Evolutionary conservation across 2,329 filamentous ascomycete genomes (phyloP).

Genomic region (Scedosporium minutisporum): DNA sequence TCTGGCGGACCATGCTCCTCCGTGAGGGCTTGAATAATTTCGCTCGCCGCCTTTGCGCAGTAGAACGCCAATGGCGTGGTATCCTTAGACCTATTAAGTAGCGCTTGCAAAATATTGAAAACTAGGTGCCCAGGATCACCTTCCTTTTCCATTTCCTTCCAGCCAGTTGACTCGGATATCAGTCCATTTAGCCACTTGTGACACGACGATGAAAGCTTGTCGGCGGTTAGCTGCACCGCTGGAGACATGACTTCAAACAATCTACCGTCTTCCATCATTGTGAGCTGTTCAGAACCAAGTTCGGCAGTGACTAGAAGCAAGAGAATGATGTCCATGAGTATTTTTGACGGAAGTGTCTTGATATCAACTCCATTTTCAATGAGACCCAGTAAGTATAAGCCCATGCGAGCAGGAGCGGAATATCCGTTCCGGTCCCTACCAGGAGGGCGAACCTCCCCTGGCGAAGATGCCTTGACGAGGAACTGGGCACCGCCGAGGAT

Average conservation of each 20-base stretch:
- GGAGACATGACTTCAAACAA: constrained; percentile 26
- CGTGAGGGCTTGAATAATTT: constrained; percentile 36
- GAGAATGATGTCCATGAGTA: constrained; percentile 41
- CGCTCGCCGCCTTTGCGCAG: constrained; percentile 40
- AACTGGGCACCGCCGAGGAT: constrained; percentile 61
- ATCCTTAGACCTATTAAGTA: constrained; percentile 23
- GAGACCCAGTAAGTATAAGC: constrained; percentile 56
- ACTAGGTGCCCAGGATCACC: neutral
- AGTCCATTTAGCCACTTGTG: constrained; percentile 24
- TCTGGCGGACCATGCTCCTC: constrained; percentile 36
- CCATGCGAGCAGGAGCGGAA: constrained; percentile 66
- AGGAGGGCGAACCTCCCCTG: constrained; percentile 18
- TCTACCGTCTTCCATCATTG: constrained; percentile 21
- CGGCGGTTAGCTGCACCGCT: constrained; percentile 26
- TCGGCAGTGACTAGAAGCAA: constrained; percentile 40
- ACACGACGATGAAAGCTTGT: constrained; percentile 31
- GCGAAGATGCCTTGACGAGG: constrained; percentile 35
- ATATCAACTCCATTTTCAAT: constrained; percentile 33
- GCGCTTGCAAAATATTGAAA: neutral
- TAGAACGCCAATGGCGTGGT: constrained; percentile 38
- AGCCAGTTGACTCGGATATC: neutral
- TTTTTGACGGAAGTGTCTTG: constrained; percentile 26
- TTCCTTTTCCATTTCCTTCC: constrained; percentile 11
- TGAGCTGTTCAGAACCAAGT: constrained; percentile 45
- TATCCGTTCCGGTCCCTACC: constrained; percentile 58